These are phyloP conservation scores for Baeospora myosura DNA, from an alignment of 1,284 basidiomycete species.

Conservation along the genomic window DNA sequence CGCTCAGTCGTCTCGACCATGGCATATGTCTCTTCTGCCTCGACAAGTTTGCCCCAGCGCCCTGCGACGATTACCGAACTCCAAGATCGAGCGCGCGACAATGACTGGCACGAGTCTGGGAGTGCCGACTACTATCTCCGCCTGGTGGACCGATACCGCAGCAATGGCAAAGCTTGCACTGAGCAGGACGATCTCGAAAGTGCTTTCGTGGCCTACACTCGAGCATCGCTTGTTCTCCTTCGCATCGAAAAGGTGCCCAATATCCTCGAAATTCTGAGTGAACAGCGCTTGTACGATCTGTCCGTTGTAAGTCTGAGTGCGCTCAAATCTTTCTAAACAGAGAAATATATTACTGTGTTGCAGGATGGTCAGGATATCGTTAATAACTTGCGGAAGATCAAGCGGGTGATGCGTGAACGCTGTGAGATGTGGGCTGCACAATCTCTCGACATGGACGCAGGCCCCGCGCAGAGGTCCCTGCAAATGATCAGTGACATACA, in stretches of 20 bases:
- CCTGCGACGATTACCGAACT: slow-evolving; percentile 52
- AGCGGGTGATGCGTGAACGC: slow-evolving; percentile 43
- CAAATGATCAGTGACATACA: too few relatives aligned
- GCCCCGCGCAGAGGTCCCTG: too few relatives aligned
- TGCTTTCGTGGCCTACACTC: slow-evolving; percentile 53
- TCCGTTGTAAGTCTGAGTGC: slow-evolving; percentile 47
- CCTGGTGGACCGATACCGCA: slow-evolving; percentile 44
- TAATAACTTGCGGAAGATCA: slow-evolving; percentile 40
- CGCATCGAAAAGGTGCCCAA: slow-evolving; percentile 54
- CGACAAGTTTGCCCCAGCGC: slow-evolving; percentile 13
- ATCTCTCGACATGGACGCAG: too few relatives aligned
- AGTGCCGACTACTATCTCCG: slow-evolving; percentile 51
- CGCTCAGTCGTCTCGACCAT: too few relatives aligned
- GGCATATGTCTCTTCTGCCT: too few relatives aligned
- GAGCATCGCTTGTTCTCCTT: slow-evolving; percentile 55
- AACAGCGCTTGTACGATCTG: slow-evolving; percentile 37
- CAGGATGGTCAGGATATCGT: slow-evolving; percentile 70
- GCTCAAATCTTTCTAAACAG: slow-evolving; percentile 3
- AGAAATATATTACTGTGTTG: slow-evolving; percentile 9
- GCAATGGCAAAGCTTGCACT: slow-evolving; percentile 33
- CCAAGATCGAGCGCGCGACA: slow-evolving; percentile 39
- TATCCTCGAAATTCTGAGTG: slow-evolving; percentile 43
- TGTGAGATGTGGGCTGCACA: slow-evolving; percentile 46
- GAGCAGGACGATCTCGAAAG: slow-evolving; percentile 44
- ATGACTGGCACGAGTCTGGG: slow-evolving; percentile 39